Conservation (phyloP, 257 asterid genomes). For the Solanum bulbocastanum region DNA sequence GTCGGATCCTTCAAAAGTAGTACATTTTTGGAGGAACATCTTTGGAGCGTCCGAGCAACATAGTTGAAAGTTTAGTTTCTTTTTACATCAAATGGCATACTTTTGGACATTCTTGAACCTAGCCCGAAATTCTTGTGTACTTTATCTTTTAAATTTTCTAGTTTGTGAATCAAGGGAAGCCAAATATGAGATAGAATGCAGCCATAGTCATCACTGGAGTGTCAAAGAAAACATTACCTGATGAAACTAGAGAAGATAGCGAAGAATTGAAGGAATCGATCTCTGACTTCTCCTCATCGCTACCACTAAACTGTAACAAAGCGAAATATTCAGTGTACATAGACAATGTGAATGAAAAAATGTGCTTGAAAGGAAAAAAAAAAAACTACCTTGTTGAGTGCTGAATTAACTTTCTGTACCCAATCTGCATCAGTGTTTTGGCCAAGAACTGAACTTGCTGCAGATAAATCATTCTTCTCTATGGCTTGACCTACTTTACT, state of each 20-base stretch:
- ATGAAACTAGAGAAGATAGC: slow-evolving; percentile 52
- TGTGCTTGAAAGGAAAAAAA: background rate
- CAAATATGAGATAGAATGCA: background rate
- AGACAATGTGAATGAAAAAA: background rate
- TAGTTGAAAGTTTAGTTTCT: background rate
- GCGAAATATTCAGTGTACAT: background rate
- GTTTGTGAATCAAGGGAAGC: background rate
- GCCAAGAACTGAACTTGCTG: slow-evolving; percentile 66
- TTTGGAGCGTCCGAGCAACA: background rate
- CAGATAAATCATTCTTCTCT: slow-evolving; percentile 62
- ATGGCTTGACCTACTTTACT: slow-evolving; percentile 80
- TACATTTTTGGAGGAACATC: background rate
- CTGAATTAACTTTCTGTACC: slow-evolving; percentile 62
- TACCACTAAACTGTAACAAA: slow-evolving; percentile 58
- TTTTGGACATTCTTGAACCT: background rate
- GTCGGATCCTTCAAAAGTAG: background rate
- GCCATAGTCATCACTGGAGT: background rate
- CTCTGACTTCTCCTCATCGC: slow-evolving; percentile 74
- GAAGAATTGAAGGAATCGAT: slow-evolving; percentile 59
- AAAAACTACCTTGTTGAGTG: slow-evolving; percentile 57
- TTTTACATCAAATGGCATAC: background rate
- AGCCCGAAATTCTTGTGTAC: background rate
- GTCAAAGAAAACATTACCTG: slow-evolving; percentile 26
- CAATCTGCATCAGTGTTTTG: slow-evolving; percentile 58
- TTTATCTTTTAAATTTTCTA: background rate